phyloP scores from a whole-genome alignment of 129 eudicot genomes.

The Kitagawia praeruptora region DNA sequence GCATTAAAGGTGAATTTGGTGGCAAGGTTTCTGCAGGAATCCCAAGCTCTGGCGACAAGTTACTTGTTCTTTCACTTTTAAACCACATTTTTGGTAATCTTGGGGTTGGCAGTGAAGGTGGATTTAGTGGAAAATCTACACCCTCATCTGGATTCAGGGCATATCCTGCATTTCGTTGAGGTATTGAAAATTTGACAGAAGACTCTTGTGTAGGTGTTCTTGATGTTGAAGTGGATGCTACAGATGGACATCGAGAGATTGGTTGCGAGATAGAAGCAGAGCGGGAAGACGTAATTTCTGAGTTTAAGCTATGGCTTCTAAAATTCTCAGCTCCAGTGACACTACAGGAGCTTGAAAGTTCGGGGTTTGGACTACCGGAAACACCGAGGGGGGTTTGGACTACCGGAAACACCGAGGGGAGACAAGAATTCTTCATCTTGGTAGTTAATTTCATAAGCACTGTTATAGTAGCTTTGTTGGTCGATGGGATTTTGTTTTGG shows the following conservation, averaged over 20 bases:
- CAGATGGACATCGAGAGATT: constrained; percentile 25
- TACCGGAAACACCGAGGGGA: constrained; percentile 42
- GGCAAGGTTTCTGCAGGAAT: not conserved
- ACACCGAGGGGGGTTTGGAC: no score
- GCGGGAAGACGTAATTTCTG: constrained; percentile 3
- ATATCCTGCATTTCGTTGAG: constrained; percentile 5
- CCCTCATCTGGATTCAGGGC: not conserved
- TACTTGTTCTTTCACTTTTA: not conserved
- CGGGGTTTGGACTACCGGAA: not conserved
- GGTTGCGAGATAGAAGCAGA: constrained; percentile 16
- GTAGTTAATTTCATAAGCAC: constrained; percentile 12
- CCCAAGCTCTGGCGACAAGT: not conserved
- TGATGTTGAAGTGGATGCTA: constrained; percentile 19
- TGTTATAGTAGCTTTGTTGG: not conserved
- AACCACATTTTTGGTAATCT: not conserved
- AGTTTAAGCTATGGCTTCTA: constrained; percentile 1
- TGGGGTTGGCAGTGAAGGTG: constrained; percentile 28
- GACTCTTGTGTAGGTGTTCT: constrained; percentile 13
- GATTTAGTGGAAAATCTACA: not conserved
- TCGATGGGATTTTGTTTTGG: constrained; percentile 35
- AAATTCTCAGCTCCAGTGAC: not conserved
- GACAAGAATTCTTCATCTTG: constrained; percentile 44
- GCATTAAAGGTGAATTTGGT: constrained; percentile 32
- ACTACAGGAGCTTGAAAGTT: not conserved
- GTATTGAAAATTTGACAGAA: constrained; percentile 16